Evolutionary conservation across 192 early-diverging fungal genomes (phyloP).

Genomic region (Coemansia sp.): DNA sequence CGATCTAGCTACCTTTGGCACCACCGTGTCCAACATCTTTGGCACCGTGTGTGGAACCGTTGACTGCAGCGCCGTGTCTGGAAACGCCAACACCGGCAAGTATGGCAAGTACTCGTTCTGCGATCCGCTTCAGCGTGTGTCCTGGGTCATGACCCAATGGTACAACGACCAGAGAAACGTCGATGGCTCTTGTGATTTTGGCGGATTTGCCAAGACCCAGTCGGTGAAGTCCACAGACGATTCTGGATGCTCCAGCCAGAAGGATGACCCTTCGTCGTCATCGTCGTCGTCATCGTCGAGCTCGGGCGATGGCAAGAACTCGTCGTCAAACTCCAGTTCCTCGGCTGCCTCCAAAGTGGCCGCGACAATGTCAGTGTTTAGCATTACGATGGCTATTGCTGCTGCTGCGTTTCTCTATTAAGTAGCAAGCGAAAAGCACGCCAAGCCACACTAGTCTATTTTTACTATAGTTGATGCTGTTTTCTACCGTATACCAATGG

Average conservation of each 20-base stretch:
- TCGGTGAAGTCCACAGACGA: conserved; percentile 22
- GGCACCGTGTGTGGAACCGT: conserved; percentile 35
- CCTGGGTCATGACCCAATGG: conserved; percentile 51
- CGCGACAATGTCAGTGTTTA: too few relatives aligned
- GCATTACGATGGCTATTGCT: conserved; percentile 2
- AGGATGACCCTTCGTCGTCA: conserved; percentile 4
- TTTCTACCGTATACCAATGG: too few relatives aligned
- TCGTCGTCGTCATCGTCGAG: not conserved
- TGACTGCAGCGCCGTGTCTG: conserved; percentile 34
- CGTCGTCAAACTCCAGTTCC: not conserved
- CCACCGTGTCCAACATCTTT: conserved; percentile 29
- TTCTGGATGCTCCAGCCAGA: conserved; percentile 37
- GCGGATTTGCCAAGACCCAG: conserved; percentile 33
- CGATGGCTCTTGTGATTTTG: conserved; percentile 49
- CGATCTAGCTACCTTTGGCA: conserved; percentile 26
- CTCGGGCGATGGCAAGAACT: not conserved
- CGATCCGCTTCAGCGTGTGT: conserved; percentile 36
- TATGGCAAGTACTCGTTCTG: conserved; percentile 52
- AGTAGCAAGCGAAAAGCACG: too few relatives aligned
- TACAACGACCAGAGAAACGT: conserved; percentile 31
- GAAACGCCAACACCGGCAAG: conserved; percentile 21
- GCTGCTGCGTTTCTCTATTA: conserved; percentile 17
- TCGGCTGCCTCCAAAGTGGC: conserved; percentile 5
- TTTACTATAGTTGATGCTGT: too few relatives aligned
- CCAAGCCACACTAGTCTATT: too few relatives aligned